Percentiles rank a stretch among this genome's conserved stretches.
These are phyloP conservation scores for Diaporthe capsici DNA, from an alignment of 2,329 filamentous ascomycete genomes.

Conservation along the genomic window DNA sequence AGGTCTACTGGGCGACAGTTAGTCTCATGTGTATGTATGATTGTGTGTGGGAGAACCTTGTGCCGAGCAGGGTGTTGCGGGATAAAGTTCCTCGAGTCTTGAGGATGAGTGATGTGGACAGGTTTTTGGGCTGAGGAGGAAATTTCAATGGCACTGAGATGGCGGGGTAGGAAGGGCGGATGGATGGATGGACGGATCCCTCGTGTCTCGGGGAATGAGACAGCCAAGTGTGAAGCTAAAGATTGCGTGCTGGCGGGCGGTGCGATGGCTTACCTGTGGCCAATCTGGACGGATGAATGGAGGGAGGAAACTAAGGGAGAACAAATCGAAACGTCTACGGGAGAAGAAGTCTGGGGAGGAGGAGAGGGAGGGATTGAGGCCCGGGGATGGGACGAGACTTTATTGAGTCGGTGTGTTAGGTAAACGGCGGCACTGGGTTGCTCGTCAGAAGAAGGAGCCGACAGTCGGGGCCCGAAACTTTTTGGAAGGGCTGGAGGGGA, in stretches of 20 bases:
- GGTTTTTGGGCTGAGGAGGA: not conserved
- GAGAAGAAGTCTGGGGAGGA: constrained; percentile 13
- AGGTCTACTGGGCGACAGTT: not conserved
- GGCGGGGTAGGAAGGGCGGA: constrained; percentile 25
- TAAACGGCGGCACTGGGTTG: not conserved
- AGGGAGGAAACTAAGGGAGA: constrained; percentile 2
- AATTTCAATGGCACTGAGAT: constrained; percentile 1
- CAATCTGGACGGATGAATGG: constrained; percentile 19
- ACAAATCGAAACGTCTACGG: constrained; percentile 19
- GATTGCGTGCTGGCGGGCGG: constrained; percentile 44
- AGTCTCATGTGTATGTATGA: constrained; percentile 15
- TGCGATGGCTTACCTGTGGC: constrained; percentile 43
- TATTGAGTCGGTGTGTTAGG: constrained; percentile 28
- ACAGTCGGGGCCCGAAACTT: constrained; percentile 34
- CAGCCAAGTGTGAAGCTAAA: constrained; percentile 37
- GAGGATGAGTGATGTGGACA: constrained; percentile 6
- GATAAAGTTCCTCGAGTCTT: not conserved
- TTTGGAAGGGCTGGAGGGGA: constrained; percentile 9
- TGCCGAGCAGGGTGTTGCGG: not conserved
- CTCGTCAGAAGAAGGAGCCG: constrained; percentile 29
- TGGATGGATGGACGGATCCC: not conserved
- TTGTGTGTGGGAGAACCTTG: constrained; percentile 4
- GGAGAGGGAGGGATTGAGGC: not conserved
- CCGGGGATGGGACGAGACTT: constrained; percentile 26
- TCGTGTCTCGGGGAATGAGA: constrained; percentile 24